Base-by-base conservation (phyloP, 1,139 yeast species). In the Chernovozyma aurita region DNA sequence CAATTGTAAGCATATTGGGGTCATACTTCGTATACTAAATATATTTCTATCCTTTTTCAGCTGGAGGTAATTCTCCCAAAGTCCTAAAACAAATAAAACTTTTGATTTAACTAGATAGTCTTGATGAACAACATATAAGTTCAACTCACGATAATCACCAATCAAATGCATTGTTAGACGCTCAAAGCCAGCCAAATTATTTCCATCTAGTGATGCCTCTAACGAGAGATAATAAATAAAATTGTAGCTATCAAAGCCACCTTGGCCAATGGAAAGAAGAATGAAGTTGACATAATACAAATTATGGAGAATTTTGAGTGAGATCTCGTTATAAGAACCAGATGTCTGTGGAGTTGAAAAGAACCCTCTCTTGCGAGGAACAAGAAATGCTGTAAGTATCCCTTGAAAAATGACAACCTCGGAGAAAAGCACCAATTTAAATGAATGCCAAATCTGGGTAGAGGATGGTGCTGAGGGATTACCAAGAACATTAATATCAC, bases 171-270 rank as follows among this genome's bases (percentile, higher is more conserved):
- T 47, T 3, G 77, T 60, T 27, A 74, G 49, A 3, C 49, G 45
- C 41, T 74, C 76, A 21, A 71, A 62, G 33, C 37, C 48, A n/a
- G 31, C 57, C 49, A 44, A 59, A 4, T 40, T 13, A 11, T 49
- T 42, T 42, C 50, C 63, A 53, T 42, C 65, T 37, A 47, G 73
- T 31, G 37, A 69, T 48, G 62, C 36, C 38, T 80, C 85, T 5
- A 76, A 42, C 14, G 77, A 55, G 3, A 78, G 57, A 33, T 72
- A 65, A 45, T 76, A 75, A n/a, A 80, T 78, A 52, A 79, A 82
- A 47, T 80, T 80, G 52, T 78, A 83, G 16, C 77, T 69, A 36
- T 80, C 84, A 52, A 84, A 83, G 1, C 87, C 87, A 1, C 85
- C 83, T 28, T 75, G 72, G 0, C 94, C 92, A 14, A 83, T 70